These are phyloP conservation scores for Circinella minor DNA, from an alignment of 371 early-diverging fungal species.

Conservation along the genomic window DNA sequence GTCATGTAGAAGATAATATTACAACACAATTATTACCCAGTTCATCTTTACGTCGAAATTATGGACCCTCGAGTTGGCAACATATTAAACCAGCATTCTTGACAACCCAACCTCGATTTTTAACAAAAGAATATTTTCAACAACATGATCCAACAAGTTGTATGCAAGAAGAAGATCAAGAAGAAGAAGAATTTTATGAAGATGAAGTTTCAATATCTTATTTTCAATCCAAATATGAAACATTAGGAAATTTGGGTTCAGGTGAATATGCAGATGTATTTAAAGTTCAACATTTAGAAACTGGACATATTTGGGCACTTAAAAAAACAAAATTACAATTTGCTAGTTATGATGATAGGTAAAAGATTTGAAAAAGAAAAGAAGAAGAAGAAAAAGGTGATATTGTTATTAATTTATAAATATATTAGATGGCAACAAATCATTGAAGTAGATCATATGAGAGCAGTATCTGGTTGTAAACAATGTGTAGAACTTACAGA, in stretches of 20 bases:
- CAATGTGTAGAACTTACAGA: slow-evolving; percentile 71
- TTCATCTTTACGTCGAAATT: background rate
- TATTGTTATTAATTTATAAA: slow-evolving; percentile 32
- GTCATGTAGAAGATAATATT: slow-evolving; percentile 17
- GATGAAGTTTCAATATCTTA: slow-evolving; percentile 23
- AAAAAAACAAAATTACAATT: slow-evolving; percentile 77
- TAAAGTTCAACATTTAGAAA: slow-evolving; percentile 65
- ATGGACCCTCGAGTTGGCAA: background rate
- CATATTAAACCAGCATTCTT: slow-evolving; percentile 14
- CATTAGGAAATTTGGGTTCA: slow-evolving; percentile 55
- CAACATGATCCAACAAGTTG: slow-evolving; percentile 20
- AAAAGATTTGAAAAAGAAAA: too few species aligned
- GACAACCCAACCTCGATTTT: slow-evolving; percentile 35
- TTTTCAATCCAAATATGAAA: slow-evolving; percentile 37
- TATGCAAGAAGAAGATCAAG: slow-evolving; percentile 10
- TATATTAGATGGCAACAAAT: slow-evolving; percentile 57
- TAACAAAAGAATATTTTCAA: slow-evolving; percentile 41
- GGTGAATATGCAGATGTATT: slow-evolving; percentile 85
- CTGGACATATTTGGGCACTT: slow-evolving; percentile 71
- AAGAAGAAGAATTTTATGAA: slow-evolving; percentile 12
- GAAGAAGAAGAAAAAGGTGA: too few species aligned
- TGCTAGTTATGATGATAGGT: slow-evolving; percentile 73
- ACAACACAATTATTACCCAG: slow-evolving; percentile 11
- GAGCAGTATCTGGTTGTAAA: slow-evolving; percentile 59
- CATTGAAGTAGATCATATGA: slow-evolving; percentile 82